These are phyloP conservation scores for Trichoderma guizhouense DNA, from an alignment of 2,329 filamentous ascomycete genomes.

Conservation along the genomic window DNA sequence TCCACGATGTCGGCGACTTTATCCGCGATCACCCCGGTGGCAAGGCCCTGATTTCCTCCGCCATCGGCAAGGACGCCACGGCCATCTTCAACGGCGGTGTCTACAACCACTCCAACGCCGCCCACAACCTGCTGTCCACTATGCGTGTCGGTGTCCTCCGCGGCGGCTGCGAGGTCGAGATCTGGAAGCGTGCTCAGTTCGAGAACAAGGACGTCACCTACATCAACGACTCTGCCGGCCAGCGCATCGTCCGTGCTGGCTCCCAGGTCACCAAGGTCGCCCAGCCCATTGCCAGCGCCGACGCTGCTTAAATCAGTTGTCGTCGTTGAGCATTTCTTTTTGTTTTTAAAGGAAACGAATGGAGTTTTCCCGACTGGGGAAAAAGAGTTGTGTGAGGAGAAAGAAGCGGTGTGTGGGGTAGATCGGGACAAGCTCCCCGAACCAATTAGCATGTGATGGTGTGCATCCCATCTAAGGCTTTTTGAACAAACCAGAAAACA, in stretches of 20 bases:
- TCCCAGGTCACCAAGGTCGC: conserved; percentile 80
- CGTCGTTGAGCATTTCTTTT: not conserved
- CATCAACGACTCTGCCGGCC: conserved; percentile 75
- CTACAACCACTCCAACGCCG: conserved; percentile 85
- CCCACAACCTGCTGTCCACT: conserved; percentile 82
- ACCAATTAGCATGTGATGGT: not conserved
- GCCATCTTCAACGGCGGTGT: conserved; percentile 91
- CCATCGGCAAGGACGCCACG: conserved; percentile 82
- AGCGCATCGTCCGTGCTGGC: conserved; percentile 81
- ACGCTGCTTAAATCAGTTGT: conserved; percentile 62
- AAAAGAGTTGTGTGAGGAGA: not conserved
- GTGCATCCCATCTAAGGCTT: not conserved
- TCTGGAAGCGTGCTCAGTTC: conserved; percentile 83
- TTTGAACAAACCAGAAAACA: not conserved
- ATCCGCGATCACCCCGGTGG: conserved; percentile 89
- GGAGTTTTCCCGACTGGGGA: not conserved
- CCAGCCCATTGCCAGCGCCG: conserved; percentile 76
- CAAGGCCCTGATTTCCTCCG: conserved; percentile 78
- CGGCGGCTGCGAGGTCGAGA: conserved; percentile 84
- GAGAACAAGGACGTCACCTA: conserved; percentile 81
- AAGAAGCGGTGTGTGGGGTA: not conserved
- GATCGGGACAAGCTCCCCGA: not conserved
- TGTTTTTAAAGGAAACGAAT: not conserved
- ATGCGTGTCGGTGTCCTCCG: conserved; percentile 86
- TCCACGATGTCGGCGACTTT: conserved; percentile 81